Evolutionary conservation across 768 basidiomycete species (phyloP), one percentile per base, ranked within the genome.

Genomic region (Auriscalpium vulgare): DNA sequence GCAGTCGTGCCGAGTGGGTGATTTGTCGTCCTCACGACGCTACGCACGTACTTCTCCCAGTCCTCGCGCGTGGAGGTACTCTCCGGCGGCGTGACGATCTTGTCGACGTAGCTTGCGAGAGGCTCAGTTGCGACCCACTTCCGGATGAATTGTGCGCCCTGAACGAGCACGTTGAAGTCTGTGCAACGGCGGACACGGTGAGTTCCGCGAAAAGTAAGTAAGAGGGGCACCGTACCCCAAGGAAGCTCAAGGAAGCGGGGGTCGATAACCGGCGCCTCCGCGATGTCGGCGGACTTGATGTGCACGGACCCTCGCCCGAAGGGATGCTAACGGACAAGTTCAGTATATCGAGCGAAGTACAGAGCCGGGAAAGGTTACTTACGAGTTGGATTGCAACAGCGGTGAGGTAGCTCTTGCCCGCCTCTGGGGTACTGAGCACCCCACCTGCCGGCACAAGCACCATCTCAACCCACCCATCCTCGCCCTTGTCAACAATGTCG

Each of bases 361-460:
- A 29, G 35, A 14, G 23, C 4, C 29, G 52, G 38, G 16, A n/a
- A 53, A 47, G 11, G 10, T 43, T 19, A 10, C 57, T 23, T 35
- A 59, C 57, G 49, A 59, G 53, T 45, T 60, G 59, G 35, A 60
- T 58, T 17, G 57, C 59, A n/a, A 60, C 57, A 9, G n/a, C 59
- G 21, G 59, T 60, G 53, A 58, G 19, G 16, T 55, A 58, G 45
- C 51, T 55, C 38, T 48, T 47, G 19, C 59, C 59, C 17, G 53
- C 43, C 21, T 13, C 37, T 34, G 59, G 50, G 3, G 57, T n/a
- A 21, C 59, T 52, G 8, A 55, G 40, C 36, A 60, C 53, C 11
- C 53, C 57, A 9, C 59, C 59, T 23, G 57, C 50, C 17, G 59
- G 59, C 34, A 58, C 59, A 40, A 59, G 52, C 34, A 60, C 57